Percentiles rank a stretch among this genome's conserved stretches.
Conservation (phyloP, 2,329 filamentous ascomycete genomes). For the Phaeomoniella chlamydospora region DNA sequence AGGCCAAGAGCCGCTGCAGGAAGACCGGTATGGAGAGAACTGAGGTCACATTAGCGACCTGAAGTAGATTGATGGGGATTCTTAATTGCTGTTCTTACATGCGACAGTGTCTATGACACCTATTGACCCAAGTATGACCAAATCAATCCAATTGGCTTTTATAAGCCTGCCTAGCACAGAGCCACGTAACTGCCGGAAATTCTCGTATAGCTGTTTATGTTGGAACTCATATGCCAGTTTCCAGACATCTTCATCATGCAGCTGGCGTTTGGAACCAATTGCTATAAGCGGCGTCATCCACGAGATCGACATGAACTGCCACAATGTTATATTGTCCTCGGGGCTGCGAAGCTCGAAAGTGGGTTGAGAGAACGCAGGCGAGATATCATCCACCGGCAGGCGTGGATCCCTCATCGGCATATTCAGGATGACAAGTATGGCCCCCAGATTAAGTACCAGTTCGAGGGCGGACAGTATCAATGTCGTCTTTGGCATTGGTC, state of each 20-base stretch:
- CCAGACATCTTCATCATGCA: slow-evolving; percentile 75
- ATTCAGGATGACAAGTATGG: slow-evolving; percentile 40
- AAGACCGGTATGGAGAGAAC: slow-evolving; percentile 51
- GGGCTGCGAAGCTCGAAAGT: slow-evolving; percentile 51
- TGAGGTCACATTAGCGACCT: slow-evolving; percentile 9
- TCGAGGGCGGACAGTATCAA: slow-evolving; percentile 13
- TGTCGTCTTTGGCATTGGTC: slow-evolving; percentile 4
- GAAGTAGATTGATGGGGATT: not conserved
- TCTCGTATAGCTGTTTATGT: slow-evolving; percentile 57
- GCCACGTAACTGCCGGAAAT: slow-evolving; percentile 59
- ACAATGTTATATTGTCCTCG: slow-evolving; percentile 65
- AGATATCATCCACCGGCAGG: slow-evolving; percentile 42
- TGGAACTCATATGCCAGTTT: slow-evolving; percentile 66
- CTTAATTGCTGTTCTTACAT: slow-evolving; percentile 20
- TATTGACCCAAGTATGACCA: slow-evolving; percentile 52
- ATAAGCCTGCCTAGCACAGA: slow-evolving; percentile 57
- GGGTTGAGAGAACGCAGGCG: slow-evolving; percentile 39
- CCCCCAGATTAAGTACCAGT: slow-evolving; percentile 27
- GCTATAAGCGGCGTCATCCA: slow-evolving; percentile 68
- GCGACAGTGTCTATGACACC: slow-evolving; percentile 48
- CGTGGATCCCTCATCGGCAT: slow-evolving; percentile 57
- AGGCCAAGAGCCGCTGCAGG: slow-evolving; percentile 55
- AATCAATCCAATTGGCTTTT: slow-evolving; percentile 64
- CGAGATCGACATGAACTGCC: slow-evolving; percentile 72
- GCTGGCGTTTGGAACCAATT: slow-evolving; percentile 46